Evolutionary conservation across 768 basidiomycete genomes (phyloP).

Genomic region (Saitozyma podzolica): DNA sequence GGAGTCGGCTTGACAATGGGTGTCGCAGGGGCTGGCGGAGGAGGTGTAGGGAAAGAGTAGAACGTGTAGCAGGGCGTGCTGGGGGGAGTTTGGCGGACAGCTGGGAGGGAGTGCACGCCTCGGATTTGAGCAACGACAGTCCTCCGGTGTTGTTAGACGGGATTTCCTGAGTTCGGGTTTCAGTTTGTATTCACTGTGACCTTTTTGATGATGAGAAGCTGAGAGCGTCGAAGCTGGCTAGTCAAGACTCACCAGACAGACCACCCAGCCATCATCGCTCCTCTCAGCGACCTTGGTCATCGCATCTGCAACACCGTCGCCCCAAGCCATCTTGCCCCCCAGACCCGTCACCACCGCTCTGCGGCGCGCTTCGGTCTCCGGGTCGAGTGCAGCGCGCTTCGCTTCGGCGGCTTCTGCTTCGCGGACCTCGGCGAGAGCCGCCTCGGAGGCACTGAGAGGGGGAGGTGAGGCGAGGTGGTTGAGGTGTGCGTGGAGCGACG

Average conservation of each 20-base stretch:
- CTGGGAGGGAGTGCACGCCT: conserved; percentile 37
- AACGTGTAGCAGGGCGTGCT: conserved; percentile 49
- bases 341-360: conserved; percentile 45
- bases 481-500: conserved; percentile 70
- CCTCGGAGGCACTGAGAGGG: conserved; percentile 78
- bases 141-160: conserved; percentile 20
- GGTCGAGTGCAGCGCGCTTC: conserved; percentile 40
- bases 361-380: conserved; percentile 33
- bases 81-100: conserved; percentile 37
- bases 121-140: conserved; percentile 28
- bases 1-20: conserved; percentile 6
- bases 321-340: conserved; percentile 69
- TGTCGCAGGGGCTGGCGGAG: conserved; percentile 12
- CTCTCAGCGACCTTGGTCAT: conserved; percentile 62
- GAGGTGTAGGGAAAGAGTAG: conserved; percentile 46
- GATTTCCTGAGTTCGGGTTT: conserved; percentile 28
- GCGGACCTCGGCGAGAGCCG: conserved; percentile 74
- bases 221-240: background rate
- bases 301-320: conserved; percentile 64
- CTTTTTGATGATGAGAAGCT: background rate
- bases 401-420: conserved; percentile 68
- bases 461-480: conserved; percentile 72
- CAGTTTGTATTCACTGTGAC: background rate
- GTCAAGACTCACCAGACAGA: conserved; percentile 63
- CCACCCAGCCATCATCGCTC: conserved; percentile 58